These are phyloP conservation scores for Taphrina deformans DNA, from an alignment of 1,139 yeast species.

Conservation along the genomic window DNA sequence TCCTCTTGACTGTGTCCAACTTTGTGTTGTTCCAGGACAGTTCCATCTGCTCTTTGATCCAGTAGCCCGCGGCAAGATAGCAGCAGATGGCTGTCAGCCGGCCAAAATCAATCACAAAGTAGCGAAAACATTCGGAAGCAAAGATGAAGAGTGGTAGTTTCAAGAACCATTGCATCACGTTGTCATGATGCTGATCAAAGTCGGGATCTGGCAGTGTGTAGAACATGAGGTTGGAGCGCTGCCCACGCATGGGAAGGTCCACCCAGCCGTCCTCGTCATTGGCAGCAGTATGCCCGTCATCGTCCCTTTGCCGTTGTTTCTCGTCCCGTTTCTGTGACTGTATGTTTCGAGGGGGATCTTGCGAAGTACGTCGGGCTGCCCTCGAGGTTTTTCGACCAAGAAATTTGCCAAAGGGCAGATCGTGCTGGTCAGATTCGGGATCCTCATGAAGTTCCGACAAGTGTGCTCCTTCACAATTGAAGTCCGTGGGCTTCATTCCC, in stretches of 20 bases:
- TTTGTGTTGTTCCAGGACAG: constrained; percentile 2
- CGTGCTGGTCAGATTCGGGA: constrained; percentile 2
- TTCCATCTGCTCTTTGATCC: constrained; percentile 20
- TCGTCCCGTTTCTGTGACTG: constrained; percentile 3
- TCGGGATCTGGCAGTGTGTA: constrained; percentile 20
- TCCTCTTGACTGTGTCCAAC: constrained; percentile 10
- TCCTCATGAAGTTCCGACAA: constrained; percentile 8
- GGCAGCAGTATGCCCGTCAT: constrained; percentile 1
- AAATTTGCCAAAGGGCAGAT: not conserved
- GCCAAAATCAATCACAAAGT: constrained; percentile 16
- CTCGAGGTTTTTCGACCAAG: not conserved
- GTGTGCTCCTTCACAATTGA: constrained; percentile 17
- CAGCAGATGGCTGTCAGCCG: not conserved
- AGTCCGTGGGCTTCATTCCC: not conserved
- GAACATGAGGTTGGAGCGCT: constrained; percentile 12
- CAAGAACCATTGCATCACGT: constrained; percentile 16
- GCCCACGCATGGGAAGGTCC: constrained; percentile 20
- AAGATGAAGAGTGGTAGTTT: constrained; percentile 5
- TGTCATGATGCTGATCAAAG: constrained; percentile 15
- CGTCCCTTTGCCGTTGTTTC: not conserved
- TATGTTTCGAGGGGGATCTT: not conserved
- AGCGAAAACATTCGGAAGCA: constrained; percentile 10
- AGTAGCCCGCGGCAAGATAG: constrained; percentile 7
- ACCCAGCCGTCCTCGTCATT: constrained; percentile 24
- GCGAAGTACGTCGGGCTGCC: not conserved